These are phyloP conservation scores for Aegle marmelos DNA, from an alignment of 345 rosid species.

Conservation along the genomic window DNA sequence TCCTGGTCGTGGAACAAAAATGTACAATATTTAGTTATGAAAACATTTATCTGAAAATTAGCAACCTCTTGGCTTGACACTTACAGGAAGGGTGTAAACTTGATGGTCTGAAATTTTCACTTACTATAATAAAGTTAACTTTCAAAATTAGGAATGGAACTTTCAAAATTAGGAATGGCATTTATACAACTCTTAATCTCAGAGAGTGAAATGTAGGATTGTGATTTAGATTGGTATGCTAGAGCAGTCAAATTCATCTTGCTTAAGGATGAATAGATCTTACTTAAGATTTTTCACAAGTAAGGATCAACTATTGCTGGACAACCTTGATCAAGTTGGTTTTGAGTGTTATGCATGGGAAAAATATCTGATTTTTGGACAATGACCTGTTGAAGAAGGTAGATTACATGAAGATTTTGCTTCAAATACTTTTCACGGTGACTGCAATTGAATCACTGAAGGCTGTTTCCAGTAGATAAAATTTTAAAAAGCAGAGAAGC, in stretches of 20 bases:
- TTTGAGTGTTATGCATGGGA: neutral
- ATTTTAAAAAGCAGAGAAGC: neutral
- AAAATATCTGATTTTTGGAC: neutral
- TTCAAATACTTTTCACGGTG: neutral
- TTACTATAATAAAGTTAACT: neutral
- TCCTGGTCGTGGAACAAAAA: neutral
- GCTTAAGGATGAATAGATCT: neutral
- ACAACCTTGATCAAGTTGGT: neutral
- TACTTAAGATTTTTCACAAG: neutral
- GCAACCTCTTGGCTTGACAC: neutral
- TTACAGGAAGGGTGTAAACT: too few relatives aligned
- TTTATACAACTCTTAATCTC: neutral
- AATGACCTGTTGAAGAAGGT: neutral
- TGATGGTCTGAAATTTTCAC: neutral
- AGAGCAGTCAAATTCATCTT: neutral
- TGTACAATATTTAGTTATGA: neutral
- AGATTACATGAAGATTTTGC: neutral
- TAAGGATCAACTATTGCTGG: neutral
- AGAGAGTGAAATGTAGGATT: neutral
- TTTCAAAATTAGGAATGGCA: neutral
- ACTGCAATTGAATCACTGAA: neutral
- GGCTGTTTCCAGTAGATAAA: neutral
- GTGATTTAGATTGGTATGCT: neutral
- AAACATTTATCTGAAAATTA: neutral
- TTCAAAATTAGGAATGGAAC: neutral